A percentile compares a stretch with the other conserved stretches of the same genome.
These are phyloP conservation scores for Chamaecrista fasciculata DNA, from an alignment of 306 rosid species.

Conservation along the genomic window DNA sequence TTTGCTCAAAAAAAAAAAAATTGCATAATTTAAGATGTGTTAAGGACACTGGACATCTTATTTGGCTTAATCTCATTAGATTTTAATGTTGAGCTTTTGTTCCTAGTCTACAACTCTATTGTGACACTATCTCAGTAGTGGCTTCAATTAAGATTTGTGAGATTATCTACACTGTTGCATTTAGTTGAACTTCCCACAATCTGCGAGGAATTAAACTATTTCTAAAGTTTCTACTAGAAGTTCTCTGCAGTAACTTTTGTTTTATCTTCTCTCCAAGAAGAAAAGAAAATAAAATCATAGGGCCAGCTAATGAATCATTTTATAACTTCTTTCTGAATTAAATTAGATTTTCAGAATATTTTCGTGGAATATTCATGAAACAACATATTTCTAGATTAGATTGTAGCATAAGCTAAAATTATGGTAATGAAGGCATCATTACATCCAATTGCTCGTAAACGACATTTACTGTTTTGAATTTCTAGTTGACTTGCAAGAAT, in stretches of 20 bases:
- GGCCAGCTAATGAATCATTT: too few species aligned
- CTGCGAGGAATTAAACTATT: constrained; percentile 22
- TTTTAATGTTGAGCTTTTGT: background rate
- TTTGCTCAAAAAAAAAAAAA: too few species aligned
- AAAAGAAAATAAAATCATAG: too few species aligned
- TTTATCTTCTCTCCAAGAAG: constrained; percentile 5
- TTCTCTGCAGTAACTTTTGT: constrained; percentile 11
- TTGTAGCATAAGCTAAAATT: constrained; percentile 9
- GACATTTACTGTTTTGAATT: background rate
- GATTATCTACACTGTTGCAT: background rate
- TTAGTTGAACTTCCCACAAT: constrained; percentile 7
- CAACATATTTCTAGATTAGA: constrained; percentile 23
- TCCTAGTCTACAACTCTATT: background rate
- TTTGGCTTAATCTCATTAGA: background rate
- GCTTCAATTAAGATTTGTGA: background rate
- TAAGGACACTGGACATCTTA: background rate
- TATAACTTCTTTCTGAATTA: constrained; percentile 23
- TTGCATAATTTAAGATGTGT: background rate
- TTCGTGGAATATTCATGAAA: background rate
- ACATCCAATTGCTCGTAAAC: background rate
- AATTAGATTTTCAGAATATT: constrained; percentile 17
- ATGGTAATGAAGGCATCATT: background rate
- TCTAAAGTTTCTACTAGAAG: background rate
- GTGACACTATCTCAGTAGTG: background rate
- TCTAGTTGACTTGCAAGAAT: background rate